A percentile compares a stretch with the other conserved stretches of the same genome.
phyloP scores from a whole-genome alignment of 2,329 filamentous ascomycete genomes.

The Aspergillus ruber region DNA sequence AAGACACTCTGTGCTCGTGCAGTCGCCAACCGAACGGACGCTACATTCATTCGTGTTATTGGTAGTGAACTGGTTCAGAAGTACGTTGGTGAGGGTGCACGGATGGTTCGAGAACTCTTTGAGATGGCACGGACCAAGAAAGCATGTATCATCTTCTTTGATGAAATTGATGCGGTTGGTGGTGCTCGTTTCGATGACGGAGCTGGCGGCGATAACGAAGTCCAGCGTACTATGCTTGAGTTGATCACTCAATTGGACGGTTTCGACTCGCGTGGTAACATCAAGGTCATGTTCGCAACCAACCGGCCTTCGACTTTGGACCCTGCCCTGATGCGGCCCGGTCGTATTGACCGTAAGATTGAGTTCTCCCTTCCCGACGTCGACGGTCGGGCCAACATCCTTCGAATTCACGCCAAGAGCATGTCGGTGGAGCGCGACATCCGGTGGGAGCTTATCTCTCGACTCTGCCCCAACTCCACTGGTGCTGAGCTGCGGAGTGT shows the following conservation, averaged over 20 bases:
- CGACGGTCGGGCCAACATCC: constrained; percentile 93
- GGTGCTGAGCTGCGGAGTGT: constrained; percentile 94
- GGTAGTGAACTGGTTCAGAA: constrained; percentile 97
- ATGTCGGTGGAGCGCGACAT: constrained; percentile 99
- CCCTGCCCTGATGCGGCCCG: constrained; percentile 93
- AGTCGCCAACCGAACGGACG: constrained; percentile 95
- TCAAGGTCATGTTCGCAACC: constrained; percentile 99
- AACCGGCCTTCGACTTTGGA: constrained; percentile 94
- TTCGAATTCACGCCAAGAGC: constrained; percentile 97
- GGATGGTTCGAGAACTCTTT: constrained; percentile 97
- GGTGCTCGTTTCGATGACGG: constrained; percentile 95
- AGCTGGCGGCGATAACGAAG: constrained; percentile 93
- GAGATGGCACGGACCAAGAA: constrained; percentile 99
- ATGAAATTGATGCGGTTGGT: constrained; percentile 95
- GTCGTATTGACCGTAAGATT: constrained; percentile 97
- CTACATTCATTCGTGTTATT: constrained; percentile 97
- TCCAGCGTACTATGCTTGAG: constrained; percentile 96
- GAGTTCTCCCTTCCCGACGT: constrained; percentile 97
- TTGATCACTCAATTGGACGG: constrained; percentile 95
- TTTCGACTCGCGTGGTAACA: constrained; percentile 93
- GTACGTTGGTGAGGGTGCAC: constrained; percentile 94
- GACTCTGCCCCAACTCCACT: constrained; percentile 93
- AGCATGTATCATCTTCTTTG: constrained; percentile 99
- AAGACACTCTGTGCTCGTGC: constrained; percentile 97
- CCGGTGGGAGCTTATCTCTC: constrained; percentile 95